Conservation (phyloP, 257 asterid genomes). For the Ophiorrhiza pumila region DNA sequence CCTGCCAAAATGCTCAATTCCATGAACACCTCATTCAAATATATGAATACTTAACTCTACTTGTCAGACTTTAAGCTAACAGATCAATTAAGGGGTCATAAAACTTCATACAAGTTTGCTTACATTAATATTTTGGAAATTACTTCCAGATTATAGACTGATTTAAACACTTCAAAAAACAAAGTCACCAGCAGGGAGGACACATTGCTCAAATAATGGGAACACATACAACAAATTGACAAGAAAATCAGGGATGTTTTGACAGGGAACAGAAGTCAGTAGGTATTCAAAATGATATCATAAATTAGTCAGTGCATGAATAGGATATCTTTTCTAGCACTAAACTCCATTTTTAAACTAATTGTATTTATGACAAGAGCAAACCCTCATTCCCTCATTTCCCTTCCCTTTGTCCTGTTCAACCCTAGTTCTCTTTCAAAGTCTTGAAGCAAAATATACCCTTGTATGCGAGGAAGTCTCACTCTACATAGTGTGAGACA, state of each 20-base stretch:
- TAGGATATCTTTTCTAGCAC: not conserved
- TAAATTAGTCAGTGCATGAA: not conserved
- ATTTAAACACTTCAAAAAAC: not conserved
- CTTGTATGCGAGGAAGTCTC: no score
- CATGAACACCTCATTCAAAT: not conserved
- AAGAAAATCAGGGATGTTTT: no score
- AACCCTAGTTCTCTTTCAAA: no score
- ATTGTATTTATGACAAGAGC: no score
- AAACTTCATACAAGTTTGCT: not conserved
- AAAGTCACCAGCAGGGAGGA: not conserved
- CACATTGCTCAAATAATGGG: not conserved
- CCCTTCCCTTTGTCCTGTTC: no score
- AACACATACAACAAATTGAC: not conserved
- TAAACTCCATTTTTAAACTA: not conserved
- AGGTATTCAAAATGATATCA: not conserved
- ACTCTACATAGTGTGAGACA: no score
- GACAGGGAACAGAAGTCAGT: not conserved
- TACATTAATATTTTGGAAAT: not conserved
- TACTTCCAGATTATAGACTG: not conserved
- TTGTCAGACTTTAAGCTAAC: not conserved
- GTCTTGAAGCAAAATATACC: no score
- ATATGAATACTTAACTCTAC: not conserved
- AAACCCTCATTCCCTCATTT: no score
- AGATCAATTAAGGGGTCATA: not conserved
- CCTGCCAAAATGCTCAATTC: conserved; percentile 37